Conservation (phyloP, 352 stramenopile genomes). For the Pythium scleroteichum region DNA sequence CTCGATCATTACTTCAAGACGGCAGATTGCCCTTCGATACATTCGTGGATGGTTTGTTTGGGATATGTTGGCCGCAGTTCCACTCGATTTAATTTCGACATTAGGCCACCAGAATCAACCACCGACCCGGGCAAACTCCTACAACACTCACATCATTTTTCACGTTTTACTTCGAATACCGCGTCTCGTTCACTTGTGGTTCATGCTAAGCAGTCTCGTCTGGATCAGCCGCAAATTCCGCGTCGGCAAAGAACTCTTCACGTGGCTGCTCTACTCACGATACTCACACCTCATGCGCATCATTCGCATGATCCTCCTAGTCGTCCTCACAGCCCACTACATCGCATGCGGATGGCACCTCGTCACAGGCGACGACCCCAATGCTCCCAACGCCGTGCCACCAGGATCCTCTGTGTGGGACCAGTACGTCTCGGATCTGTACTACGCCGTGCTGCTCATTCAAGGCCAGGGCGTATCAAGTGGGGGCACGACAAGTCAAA, state of each 20-base stretch:
- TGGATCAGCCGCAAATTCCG: no score
- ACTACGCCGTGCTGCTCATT: conserved; percentile 40
- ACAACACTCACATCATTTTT: no score
- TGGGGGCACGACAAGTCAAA: conserved; percentile 30
- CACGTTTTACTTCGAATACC: no score
- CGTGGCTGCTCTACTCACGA: conserved; percentile 39
- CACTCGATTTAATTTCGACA: background rate
- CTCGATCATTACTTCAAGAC: background rate
- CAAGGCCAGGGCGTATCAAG: conserved; percentile 45
- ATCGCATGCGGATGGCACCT: conserved; percentile 24
- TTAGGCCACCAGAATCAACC: no score
- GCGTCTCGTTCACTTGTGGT: no score
- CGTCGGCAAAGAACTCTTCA: conserved; percentile 13
- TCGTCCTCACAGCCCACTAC: conserved; percentile 30
- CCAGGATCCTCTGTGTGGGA: no score
- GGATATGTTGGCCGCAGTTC: background rate
- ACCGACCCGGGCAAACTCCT: no score
- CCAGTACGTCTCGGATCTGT: background rate
- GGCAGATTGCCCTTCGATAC: background rate
- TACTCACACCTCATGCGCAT: conserved; percentile 34
- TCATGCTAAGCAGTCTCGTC: no score
- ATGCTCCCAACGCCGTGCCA: no score
- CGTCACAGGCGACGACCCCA: no score
- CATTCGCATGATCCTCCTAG: conserved; percentile 14
- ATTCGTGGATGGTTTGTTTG: background rate